Evolutionary conservation across 176 grass and related monocot genomes (phyloP), one percentile per base, ranked within the genome.

Genomic region (Zoysia pacifica): DNA sequence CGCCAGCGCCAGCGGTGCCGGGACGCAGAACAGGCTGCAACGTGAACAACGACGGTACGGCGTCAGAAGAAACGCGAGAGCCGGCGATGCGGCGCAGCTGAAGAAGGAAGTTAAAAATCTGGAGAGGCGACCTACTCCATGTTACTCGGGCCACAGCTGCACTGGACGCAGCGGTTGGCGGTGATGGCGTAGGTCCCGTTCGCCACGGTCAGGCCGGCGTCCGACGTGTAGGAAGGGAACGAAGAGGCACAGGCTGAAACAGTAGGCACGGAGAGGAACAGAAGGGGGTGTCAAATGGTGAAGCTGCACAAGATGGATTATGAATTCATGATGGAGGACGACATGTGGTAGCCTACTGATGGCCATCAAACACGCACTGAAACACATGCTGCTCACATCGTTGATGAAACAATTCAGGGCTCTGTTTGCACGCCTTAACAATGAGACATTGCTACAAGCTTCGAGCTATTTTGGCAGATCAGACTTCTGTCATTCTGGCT

Each of bases 151-250:
- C 94, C 91, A 52, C 91, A 97, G 81, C 94, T 97, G 87, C 91
- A 97, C 67, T 97, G 89, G 47, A 97, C 91, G 72, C 94, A 97
- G 81, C 73, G 89, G 58, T 86, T 68, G 42, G 91, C 94, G 42
- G 84, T 92, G 28, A 97, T 78, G 9, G 94, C 87, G 48, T 94
- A 97, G 19, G 91, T 97, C 72, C 91, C 91, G 49, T 94, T 97
- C 11, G 82, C 85, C 85, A 94, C 91, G 35, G 86, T 45, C 73
- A 97, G 59, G 28, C 91, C 91, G 75, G 84, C 70, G 80, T 92
- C 94, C 16, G 91, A 84, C 52, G 91, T 67, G 79, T 53, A 84
- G 2, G 70, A 78, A 2, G 91, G 79, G 86, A 97, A 88, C 12
- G 74, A 90, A 28, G 94, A 97, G 6, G 82, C 11, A 73, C 91